These are phyloP conservation scores for Debaryomyces tyrocola DNA, from an alignment of 805 yeast species.

Conservation along the genomic window DNA sequence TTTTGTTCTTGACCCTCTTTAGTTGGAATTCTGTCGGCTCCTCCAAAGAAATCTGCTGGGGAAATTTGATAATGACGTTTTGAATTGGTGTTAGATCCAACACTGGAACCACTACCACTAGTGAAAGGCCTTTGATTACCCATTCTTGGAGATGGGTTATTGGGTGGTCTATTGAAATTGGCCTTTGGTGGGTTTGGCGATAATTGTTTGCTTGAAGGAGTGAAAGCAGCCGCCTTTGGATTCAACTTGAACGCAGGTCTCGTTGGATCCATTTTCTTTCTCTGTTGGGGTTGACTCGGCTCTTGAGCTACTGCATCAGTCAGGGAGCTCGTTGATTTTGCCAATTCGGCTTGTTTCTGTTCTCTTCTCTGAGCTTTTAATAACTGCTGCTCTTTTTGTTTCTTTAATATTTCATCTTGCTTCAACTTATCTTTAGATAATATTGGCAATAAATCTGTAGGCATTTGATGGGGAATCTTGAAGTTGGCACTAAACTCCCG, in stretches of 20 bases:
- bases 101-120: conserved; percentile 12
- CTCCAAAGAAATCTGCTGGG: conserved; percentile 44
- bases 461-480: conserved; percentile 63
- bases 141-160: conserved; percentile 35
- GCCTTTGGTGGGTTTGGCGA: conserved; percentile 30
- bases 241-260: conserved; percentile 69
- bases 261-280: conserved; percentile 55
- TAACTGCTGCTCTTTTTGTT: conserved; percentile 22
- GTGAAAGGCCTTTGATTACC: conserved; percentile 32
- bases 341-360: conserved; percentile 1
- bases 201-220: conserved; percentile 43
- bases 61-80: conserved; percentile 39
- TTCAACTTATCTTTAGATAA: conserved; percentile 65
- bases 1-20: conserved; percentile 34
- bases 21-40: conserved; percentile 38
- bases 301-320: conserved; percentile 12
- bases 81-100: conserved; percentile 9
- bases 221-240: conserved; percentile 66
- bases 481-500: conserved; percentile 80
- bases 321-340: conserved; percentile 7
- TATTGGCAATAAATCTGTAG: conserved; percentile 68
- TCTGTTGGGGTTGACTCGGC: conserved; percentile 12
- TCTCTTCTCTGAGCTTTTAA: conserved; percentile 5
- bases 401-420: conserved; percentile 58
- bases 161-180: conserved; percentile 22